These are phyloP conservation scores for Diaporthe longicolla DNA, from an alignment of 2,329 filamentous ascomycete species.

Conservation along the genomic window DNA sequence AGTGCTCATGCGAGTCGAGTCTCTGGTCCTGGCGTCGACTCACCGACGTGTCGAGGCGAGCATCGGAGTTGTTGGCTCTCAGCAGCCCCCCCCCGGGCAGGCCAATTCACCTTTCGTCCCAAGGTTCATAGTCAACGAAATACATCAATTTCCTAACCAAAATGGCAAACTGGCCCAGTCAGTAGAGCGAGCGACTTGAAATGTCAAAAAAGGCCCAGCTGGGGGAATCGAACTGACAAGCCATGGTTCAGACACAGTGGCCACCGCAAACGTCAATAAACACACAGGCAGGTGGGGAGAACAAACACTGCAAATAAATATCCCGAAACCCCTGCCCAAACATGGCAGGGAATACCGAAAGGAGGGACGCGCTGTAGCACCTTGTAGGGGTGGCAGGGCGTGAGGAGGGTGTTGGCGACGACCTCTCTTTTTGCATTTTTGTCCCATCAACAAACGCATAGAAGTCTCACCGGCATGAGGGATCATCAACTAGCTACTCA, in stretches of 20 bases:
- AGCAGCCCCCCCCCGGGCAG: background rate
- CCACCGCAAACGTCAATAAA: slow-evolving; percentile 27
- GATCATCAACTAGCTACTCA: background rate
- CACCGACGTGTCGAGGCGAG: background rate
- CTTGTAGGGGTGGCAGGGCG: slow-evolving; percentile 22
- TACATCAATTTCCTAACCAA: background rate
- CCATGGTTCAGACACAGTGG: too few relatives aligned
- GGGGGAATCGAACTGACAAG: too few relatives aligned
- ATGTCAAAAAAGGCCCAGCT: slow-evolving; percentile 5
- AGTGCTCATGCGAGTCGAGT: background rate
- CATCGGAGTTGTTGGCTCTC: background rate
- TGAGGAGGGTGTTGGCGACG: slow-evolving; percentile 12
- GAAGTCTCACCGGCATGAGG: background rate
- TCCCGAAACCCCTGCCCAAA: slow-evolving; percentile 9
- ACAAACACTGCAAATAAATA: slow-evolving; percentile 28
- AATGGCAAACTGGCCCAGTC: slow-evolving; percentile 3
- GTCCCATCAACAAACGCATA: background rate
- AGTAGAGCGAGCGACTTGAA: slow-evolving; percentile 18
- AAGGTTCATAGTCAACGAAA: background rate
- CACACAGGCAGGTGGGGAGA: slow-evolving; percentile 14
- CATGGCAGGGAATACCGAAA: slow-evolving; percentile 13
- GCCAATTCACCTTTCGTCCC: slow-evolving; percentile 6
- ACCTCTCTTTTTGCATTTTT: background rate
- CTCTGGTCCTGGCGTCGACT: too few relatives aligned
- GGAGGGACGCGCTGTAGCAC: slow-evolving; percentile 30